Evolutionary conservation across 495 filamentous ascomycete species (phyloP).

Genomic region (Hyaloscypha bicolor): DNA sequence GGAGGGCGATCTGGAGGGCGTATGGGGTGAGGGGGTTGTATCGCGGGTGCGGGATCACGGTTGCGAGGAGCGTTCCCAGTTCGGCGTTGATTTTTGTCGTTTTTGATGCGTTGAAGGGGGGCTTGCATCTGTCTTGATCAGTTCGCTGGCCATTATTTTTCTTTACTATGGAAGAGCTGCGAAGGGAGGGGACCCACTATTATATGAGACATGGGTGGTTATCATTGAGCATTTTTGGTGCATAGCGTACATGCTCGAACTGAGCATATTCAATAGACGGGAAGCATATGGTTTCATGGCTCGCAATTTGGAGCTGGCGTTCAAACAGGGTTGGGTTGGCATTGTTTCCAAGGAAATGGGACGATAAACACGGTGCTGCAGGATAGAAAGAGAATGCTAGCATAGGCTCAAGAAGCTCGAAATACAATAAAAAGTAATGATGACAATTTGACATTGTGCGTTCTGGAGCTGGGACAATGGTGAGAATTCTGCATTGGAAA

Average conservation of each 20-base stretch:
- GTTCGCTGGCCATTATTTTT: too few species aligned
- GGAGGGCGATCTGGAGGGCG: constrained; percentile 71
- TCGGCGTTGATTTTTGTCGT: constrained; percentile 97
- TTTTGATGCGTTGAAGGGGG: constrained; percentile 78
- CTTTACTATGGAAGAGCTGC: too few species aligned
- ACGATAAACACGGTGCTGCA: too few species aligned
- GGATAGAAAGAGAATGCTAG: too few species aligned
- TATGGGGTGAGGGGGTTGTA: constrained; percentile 86
- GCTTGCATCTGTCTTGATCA: constrained; percentile 44
- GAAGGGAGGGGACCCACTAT: too few species aligned
- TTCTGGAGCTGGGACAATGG: not conserved
- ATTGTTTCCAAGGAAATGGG: too few species aligned
- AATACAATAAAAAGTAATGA: not conserved
- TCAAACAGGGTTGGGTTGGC: too few species aligned
- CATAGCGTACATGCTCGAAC: too few species aligned
- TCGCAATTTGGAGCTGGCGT: too few species aligned
- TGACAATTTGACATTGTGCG: not conserved
- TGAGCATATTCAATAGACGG: too few species aligned
- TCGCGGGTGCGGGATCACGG: constrained; percentile 93
- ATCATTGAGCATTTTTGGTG: not conserved
- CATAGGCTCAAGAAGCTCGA: not conserved
- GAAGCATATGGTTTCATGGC: too few species aligned
- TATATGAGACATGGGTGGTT: too few species aligned
- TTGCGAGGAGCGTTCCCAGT: constrained; percentile 81
- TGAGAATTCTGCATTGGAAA: not conserved